Percentiles rank a stretch among this genome's conserved stretches.
phyloP scores from a whole-genome alignment of 768 basidiomycete genomes.

The Trametes punicea region DNA sequence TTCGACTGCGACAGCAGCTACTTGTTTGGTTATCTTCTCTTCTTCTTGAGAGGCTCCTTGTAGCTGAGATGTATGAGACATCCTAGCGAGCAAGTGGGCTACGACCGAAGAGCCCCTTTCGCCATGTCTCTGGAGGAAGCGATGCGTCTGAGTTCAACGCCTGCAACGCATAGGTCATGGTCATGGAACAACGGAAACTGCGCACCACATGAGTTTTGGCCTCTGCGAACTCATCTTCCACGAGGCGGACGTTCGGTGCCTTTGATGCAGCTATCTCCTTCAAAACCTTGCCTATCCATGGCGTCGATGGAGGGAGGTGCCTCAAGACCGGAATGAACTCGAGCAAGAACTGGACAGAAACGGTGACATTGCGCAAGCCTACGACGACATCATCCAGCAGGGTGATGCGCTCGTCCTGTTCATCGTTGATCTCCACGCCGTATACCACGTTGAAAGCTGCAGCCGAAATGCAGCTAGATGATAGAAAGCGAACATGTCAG shows the following conservation, averaged over 20 bases:
- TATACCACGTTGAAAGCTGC: neutral
- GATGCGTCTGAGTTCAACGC: too few relatives aligned
- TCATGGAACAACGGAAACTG: too few relatives aligned
- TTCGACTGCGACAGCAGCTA: neutral
- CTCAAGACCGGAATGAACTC: neutral
- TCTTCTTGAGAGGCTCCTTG: neutral
- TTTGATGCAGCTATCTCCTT: neutral
- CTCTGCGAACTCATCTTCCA: neutral
- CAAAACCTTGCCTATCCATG: neutral
- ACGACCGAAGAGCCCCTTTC: neutral
- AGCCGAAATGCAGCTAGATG: neutral
- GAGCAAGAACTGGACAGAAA: neutral
- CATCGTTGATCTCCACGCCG: neutral
- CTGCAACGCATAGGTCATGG: too few relatives aligned
- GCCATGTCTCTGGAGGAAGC: neutral
- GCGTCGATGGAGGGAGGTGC: conserved; percentile 1
- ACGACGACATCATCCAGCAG: conserved; percentile 10
- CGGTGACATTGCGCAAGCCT: conserved; percentile 1
- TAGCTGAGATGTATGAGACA: neutral
- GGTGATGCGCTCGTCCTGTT: conserved; percentile 15
- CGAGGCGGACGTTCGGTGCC: neutral
- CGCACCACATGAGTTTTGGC: neutral
- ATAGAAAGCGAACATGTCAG: neutral
- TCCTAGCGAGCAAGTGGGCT: neutral
- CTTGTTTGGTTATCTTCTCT: neutral